Evolutionary conservation across 352 stramenopile species (phyloP).

Genomic region (Phytophthora boehmeriae): DNA sequence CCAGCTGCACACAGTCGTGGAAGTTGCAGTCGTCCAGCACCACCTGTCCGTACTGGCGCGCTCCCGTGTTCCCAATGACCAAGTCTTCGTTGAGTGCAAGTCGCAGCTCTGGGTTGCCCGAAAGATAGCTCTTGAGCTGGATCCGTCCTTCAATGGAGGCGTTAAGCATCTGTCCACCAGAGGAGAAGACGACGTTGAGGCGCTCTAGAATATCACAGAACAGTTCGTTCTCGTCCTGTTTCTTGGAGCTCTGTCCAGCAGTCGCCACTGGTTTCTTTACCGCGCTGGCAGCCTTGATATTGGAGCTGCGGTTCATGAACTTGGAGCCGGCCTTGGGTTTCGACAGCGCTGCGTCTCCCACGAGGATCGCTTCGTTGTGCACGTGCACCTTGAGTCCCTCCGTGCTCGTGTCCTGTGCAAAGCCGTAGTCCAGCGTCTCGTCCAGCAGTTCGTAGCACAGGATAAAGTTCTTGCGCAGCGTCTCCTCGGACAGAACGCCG

Average conservation of each 20-base stretch:
- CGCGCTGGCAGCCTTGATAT: constrained; percentile 82
- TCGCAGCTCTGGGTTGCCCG: constrained; percentile 96
- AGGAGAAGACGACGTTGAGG: constrained; percentile 97
- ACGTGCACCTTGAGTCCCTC: constrained; percentile 98
- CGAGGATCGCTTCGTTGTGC: constrained; percentile 98
- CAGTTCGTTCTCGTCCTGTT: constrained; percentile 97
- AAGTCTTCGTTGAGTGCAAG: constrained; percentile 98
- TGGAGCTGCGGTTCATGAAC: constrained; percentile 75
- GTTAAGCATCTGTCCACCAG: constrained; percentile 97
- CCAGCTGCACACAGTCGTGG: constrained; percentile 98
- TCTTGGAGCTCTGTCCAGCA: constrained; percentile 73
- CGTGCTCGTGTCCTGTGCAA: constrained; percentile 97
- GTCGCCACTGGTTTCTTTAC: constrained; percentile 90
- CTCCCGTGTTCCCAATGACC: constrained; percentile 90
- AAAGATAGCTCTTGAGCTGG: constrained; percentile 99
- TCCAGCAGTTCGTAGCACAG: constrained; percentile 99
- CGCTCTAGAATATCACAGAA: constrained; percentile 99
- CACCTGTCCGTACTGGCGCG: constrained; percentile 89
- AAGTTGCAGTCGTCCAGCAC: constrained; percentile 99
- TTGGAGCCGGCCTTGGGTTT: constrained; percentile 94
- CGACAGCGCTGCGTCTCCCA: constrained; percentile 76
- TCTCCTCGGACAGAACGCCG: constrained; percentile 97
- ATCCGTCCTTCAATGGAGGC: constrained; percentile 97
- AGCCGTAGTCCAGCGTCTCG: constrained; percentile 99
- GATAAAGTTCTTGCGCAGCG: constrained; percentile 99